A percentile compares a stretch with the other conserved stretches of the same genome.
phyloP scores from a whole-genome alignment of 768 basidiomycete genomes.

The Trametes gibbosa region DNA sequence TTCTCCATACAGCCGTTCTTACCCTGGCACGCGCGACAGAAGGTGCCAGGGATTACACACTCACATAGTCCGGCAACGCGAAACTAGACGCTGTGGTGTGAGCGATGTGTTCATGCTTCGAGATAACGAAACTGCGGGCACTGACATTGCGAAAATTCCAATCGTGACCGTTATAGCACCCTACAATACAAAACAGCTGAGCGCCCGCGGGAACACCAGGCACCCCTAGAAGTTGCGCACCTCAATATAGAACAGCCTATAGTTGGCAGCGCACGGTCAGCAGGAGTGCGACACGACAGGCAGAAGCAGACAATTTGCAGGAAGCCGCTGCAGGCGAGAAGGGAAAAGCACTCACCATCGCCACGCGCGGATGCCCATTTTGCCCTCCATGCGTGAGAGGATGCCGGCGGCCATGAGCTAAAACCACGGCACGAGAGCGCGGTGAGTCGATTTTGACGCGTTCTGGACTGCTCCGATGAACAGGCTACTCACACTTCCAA shows the following conservation, averaged over 20 bases:
- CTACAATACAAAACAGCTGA: slow-evolving; percentile 29
- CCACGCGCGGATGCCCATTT: slow-evolving; percentile 66
- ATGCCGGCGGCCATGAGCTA: slow-evolving; percentile 77
- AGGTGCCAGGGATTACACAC: no score
- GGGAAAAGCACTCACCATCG: slow-evolving; percentile 47
- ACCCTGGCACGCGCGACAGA: not conserved
- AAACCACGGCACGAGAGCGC: not conserved
- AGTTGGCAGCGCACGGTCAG: not conserved
- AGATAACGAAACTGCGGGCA: not conserved
- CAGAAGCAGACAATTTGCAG: no score
- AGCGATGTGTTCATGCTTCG: not conserved
- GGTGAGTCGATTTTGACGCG: not conserved
- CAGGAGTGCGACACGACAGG: not conserved
- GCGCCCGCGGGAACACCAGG: not conserved
- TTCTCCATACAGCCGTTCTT: not conserved
- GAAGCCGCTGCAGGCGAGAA: not conserved
- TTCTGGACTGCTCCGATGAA: not conserved
- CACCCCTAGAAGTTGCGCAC: slow-evolving; percentile 28
- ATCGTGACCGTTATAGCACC: slow-evolving; percentile 62
- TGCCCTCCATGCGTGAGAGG: slow-evolving; percentile 65
- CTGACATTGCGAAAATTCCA: slow-evolving; percentile 54
- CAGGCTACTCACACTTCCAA: slow-evolving; percentile 49
- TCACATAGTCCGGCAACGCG: slow-evolving; percentile 57
- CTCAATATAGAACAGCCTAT: slow-evolving; percentile 71
- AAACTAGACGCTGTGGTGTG: slow-evolving; percentile 36